Evolutionary conservation across 345 rosid genomes (phyloP).

Genomic region (Clarkia xantiana): DNA sequence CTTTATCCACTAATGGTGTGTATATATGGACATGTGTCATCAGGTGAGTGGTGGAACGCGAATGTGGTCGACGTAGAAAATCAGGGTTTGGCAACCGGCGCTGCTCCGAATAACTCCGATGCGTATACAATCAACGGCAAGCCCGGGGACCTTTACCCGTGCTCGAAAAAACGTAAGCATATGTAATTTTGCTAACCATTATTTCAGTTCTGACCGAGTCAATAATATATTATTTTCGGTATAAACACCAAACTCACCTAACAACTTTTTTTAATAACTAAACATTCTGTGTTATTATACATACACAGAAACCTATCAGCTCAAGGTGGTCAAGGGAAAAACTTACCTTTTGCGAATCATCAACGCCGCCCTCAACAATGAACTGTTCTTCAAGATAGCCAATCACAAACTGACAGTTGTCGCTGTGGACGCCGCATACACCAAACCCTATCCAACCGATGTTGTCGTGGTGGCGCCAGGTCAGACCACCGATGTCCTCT

Average conservation of each 20-base stretch:
- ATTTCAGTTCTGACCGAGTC: too few relatives aligned
- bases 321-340: slow-evolving; percentile 48
- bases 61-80: slow-evolving; percentile 44
- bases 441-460: slow-evolving; percentile 46
- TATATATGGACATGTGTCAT: too few relatives aligned
- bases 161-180: slow-evolving; percentile 27
- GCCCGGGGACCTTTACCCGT: slow-evolving; percentile 73
- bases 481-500: slow-evolving; percentile 58
- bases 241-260: too few relatives aligned
- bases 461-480: slow-evolving; percentile 60
- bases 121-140: slow-evolving; percentile 79
- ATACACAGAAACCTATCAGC: slow-evolving; percentile 37
- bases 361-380: slow-evolving; percentile 84
- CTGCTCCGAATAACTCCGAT: slow-evolving; percentile 43
- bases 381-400: slow-evolving; percentile 79
- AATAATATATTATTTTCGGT: too few relatives aligned
- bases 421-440: slow-evolving; percentile 59
- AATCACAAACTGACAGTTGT: slow-evolving; percentile 69
- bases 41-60: slow-evolving; percentile 95
- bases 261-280: too few relatives aligned
- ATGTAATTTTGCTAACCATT: too few relatives aligned
- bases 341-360: slow-evolving; percentile 66
- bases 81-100: slow-evolving; percentile 40
- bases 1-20: too few relatives aligned
- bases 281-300: too few relatives aligned